These are phyloP conservation scores for Magnusiomyces sp. DNA, from an alignment of 1,139 yeast genomes.

Conservation along the genomic window DNA sequence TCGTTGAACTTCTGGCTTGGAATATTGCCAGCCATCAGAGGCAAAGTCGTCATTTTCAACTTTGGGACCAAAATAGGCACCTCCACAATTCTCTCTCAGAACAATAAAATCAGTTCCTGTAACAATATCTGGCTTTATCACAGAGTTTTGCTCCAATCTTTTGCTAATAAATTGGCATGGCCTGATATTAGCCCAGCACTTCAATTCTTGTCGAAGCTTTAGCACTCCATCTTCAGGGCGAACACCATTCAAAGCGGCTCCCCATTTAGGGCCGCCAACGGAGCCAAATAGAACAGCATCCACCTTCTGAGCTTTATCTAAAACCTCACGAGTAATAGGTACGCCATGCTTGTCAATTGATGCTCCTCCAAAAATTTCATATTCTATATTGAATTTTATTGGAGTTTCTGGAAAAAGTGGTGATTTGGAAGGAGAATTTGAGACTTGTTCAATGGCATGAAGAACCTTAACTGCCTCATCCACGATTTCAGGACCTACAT, in stretches of 20 bases:
- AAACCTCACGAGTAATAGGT: slow-evolving; percentile 69
- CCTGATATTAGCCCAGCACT: slow-evolving; percentile 74
- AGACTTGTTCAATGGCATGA: slow-evolving; percentile 47
- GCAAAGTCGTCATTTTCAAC: slow-evolving; percentile 69
- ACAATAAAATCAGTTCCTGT: slow-evolving; percentile 73
- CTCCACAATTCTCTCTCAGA: slow-evolving; percentile 82
- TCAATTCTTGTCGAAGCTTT: slow-evolving; percentile 71
- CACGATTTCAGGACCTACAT: slow-evolving; percentile 78
- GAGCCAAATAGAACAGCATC: slow-evolving; percentile 91
- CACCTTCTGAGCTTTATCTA: slow-evolving; percentile 62
- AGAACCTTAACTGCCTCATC: slow-evolving; percentile 79
- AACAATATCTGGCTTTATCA: slow-evolving; percentile 62
- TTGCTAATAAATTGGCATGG: slow-evolving; percentile 80
- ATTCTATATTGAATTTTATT: slow-evolving; percentile 47
- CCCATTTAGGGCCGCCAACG: slow-evolving; percentile 96
- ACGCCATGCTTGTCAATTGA: slow-evolving; percentile 86
- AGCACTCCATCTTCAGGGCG: slow-evolving; percentile 84
- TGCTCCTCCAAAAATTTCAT: slow-evolving; percentile 84
- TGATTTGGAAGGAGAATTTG: slow-evolving; percentile 36
- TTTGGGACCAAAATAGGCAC: slow-evolving; percentile 80
- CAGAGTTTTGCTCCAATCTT: slow-evolving; percentile 55
- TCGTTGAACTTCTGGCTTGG: slow-evolving; percentile 70
- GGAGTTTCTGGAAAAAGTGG: slow-evolving; percentile 14
- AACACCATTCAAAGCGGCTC: slow-evolving; percentile 45
- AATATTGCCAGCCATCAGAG: slow-evolving; percentile 73